Conservation (phyloP, 2,329 filamentous ascomycete genomes). For the Xylaria sp. region DNA sequence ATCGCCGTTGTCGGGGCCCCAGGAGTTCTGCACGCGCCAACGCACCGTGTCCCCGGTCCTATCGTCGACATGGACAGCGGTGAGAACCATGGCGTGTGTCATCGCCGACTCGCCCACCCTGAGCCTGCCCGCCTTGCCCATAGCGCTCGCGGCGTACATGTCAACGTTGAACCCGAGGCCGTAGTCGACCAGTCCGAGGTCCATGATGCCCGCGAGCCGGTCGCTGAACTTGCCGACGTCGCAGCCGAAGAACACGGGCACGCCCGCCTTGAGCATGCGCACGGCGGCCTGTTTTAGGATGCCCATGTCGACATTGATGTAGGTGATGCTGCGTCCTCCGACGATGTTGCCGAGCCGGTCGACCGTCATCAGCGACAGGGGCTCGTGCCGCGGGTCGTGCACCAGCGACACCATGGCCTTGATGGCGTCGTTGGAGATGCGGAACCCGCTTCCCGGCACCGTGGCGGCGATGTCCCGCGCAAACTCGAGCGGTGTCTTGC, state of each 20-base stretch:
- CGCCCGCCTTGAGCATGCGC: conserved; percentile 75
- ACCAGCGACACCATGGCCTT: conserved; percentile 79
- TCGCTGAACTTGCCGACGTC: conserved; percentile 87
- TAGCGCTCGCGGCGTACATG: conserved; percentile 59
- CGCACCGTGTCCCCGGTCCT: conserved; percentile 67
- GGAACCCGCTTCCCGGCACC: conserved; percentile 47
- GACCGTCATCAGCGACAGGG: conserved; percentile 75
- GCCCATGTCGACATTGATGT: conserved; percentile 80
- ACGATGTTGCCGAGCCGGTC: conserved; percentile 81
- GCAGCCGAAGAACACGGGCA: conserved; percentile 86
- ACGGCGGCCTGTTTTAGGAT: conserved; percentile 76
- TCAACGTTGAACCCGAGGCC: conserved; percentile 81
- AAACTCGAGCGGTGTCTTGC: conserved; percentile 72
- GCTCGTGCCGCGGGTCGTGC: conserved; percentile 81
- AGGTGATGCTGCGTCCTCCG: conserved; percentile 75
- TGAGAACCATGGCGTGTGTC: conserved; percentile 94
- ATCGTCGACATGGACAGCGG: conserved; percentile 78
- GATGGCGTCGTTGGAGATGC: conserved; percentile 63
- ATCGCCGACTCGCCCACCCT: conserved; percentile 77
- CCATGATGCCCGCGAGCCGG: conserved; percentile 74
- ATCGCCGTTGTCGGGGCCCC: conserved; percentile 72
- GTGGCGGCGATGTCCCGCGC: conserved; percentile 69
- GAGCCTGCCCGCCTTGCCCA: conserved; percentile 78
- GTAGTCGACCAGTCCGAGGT: conserved; percentile 77
- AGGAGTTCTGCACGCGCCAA: conserved; percentile 89